Evolutionary conservation across 176 grass and related monocot species (phyloP).

Genomic region (Rhynchospora tenuis): DNA sequence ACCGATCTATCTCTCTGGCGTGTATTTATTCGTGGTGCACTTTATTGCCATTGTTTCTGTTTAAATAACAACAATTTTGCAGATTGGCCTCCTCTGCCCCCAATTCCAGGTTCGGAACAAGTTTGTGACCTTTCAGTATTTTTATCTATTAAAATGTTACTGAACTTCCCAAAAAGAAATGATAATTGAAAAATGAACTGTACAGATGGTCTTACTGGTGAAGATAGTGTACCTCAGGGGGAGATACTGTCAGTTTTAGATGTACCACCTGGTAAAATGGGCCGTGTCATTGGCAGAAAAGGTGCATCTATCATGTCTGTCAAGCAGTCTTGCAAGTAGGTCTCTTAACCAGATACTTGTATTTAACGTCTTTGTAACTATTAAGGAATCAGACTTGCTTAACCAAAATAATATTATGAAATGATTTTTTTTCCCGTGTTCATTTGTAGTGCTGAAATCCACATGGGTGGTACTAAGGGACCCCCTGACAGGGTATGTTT

Average conservation of each 20-base stretch:
- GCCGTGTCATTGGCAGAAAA: conserved; percentile 84
- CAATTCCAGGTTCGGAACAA: conserved; percentile 44
- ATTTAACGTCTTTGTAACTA: conserved; percentile 4
- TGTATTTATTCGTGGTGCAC: conserved; percentile 55
- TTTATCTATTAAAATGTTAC: not conserved
- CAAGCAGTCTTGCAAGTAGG: conserved; percentile 94
- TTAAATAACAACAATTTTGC: conserved; percentile 58
- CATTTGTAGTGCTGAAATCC: conserved; percentile 69
- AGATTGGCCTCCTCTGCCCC: conserved; percentile 81
- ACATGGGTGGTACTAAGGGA: conserved; percentile 77
- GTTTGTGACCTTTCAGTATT: not conserved
- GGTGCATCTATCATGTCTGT: conserved; percentile 67
- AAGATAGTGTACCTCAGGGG: conserved; percentile 50
- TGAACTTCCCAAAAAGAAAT: not conserved
- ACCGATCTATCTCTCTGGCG: conserved; percentile 64
- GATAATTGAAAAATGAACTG: not conserved
- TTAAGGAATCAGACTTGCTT: not conserved
- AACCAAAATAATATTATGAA: not conserved
- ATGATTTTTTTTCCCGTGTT: conserved; percentile 25
- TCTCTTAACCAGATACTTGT: conserved; percentile 17
- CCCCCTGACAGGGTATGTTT: conserved; percentile 74
- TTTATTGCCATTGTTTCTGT: conserved; percentile 93
- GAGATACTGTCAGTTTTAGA: conserved; percentile 84
- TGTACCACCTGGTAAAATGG: conserved; percentile 97
- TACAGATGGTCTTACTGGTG: conserved; percentile 12